These are phyloP conservation scores for Aspergillus neoniger DNA, from an alignment of 2,329 filamentous ascomycete species.

Conservation along the genomic window DNA sequence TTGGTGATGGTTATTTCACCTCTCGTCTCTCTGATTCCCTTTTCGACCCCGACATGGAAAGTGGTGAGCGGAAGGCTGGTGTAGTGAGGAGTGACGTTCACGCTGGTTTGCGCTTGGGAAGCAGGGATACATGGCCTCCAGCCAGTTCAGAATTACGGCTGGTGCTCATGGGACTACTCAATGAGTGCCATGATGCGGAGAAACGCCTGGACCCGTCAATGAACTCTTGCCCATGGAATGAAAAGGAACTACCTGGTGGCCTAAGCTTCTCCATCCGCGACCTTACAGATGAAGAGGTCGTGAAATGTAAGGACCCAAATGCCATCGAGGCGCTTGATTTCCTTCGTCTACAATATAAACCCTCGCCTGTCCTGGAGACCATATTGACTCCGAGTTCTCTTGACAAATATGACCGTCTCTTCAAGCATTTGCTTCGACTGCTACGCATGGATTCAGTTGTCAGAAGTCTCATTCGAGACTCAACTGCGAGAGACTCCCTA, in stretches of 20 bases:
- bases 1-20: constrained; percentile 82
- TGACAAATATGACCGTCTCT: constrained; percentile 81
- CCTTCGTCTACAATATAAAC: constrained; percentile 79
- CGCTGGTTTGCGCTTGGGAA: constrained; percentile 83
- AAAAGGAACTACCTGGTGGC: constrained; percentile 62
- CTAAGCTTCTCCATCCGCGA: constrained; percentile 84
- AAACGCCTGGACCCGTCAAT: constrained; percentile 22
- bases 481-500: constrained; percentile 42
- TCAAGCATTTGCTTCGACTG: constrained; percentile 75
- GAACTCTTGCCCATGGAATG: constrained; percentile 27
- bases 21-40: constrained; percentile 77
- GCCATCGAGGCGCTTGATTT: constrained; percentile 92
- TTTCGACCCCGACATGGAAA: constrained; percentile 80
- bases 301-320: constrained; percentile 78
- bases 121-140: constrained; percentile 83
- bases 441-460: constrained; percentile 77
- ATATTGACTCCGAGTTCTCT: constrained; percentile 73
- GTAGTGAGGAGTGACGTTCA: constrained; percentile 67
- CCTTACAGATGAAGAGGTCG: constrained; percentile 74
- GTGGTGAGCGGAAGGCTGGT: constrained; percentile 72
- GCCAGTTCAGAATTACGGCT: constrained; percentile 90
- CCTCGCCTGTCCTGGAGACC: constrained; percentile 68
- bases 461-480: constrained; percentile 63
- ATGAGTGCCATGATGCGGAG: constrained; percentile 65
- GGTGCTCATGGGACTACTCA: constrained; percentile 80